Base-by-base conservation (phyloP, 306 rosid species). In the Rosa persica region DNA sequence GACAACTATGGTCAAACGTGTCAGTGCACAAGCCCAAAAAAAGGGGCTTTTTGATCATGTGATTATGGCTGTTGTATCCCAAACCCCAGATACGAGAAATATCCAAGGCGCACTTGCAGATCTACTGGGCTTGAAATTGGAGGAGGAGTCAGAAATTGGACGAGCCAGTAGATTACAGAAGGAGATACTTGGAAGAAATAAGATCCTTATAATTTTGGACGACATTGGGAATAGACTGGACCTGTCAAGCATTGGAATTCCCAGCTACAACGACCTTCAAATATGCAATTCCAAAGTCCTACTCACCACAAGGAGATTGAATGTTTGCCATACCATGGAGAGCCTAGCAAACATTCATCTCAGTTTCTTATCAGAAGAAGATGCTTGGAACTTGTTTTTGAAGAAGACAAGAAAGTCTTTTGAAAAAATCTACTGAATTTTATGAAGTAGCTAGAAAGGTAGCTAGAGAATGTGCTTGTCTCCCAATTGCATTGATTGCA, bases 401-500 rank as follows among this genome's bases (percentile, higher is more conserved):
- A 43, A 42, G 13, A 43, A 17, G 1, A 60, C 40, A 17, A 30
- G 52, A 4, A 73, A 8, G 9, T 10, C 34, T 48, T 16, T 49
- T 3, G n/a, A 48, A 61, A 27, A 16, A 17, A 0, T 22, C 54
- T 19, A 12, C 12, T 6, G 40, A 62, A 5, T 77, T 74, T 20
- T 58, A 70, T 52, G 49, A 27, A 1, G 38, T 84, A 8, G 87
- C 79, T 0, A 44, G 49, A 0, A 46, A 51, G 42, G 74, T 85
- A 16, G 83, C 79, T 0, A 6, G 40, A 25, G 83, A 81, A 47
- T 85, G 85, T 16, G 40, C 9, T 3, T 76, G 81, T 22, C 67
- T 85, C 46, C 88, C 85, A 0, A 46, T 81, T 19, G 78, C 80
- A 2, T 73, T 81, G 17, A 74, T 61, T 5, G 30, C 76, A 12